These are phyloP conservation scores for Podospora sp. DNA, from an alignment of 495 filamentous ascomycete genomes.

Conservation along the genomic window DNA sequence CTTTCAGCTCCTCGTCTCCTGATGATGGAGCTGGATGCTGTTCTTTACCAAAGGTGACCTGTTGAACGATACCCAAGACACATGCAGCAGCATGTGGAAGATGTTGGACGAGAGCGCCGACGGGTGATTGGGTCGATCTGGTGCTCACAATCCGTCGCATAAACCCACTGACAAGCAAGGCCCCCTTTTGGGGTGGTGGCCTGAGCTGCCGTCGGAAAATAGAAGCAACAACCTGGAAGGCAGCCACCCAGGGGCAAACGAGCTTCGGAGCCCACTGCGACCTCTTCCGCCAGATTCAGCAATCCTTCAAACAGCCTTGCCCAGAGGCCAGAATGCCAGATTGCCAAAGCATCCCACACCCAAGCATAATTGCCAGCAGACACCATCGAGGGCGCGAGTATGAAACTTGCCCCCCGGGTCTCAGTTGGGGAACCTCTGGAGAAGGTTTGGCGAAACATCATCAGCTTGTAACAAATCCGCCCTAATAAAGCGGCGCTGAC, in stretches of 20 bases:
- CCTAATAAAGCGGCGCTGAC: constrained; percentile 5
- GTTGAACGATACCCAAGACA: constrained; percentile 10
- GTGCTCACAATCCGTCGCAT: constrained; percentile 22
- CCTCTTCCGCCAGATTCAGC: neutral
- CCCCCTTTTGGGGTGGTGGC: neutral
- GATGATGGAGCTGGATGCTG: neutral
- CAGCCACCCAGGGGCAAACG: constrained; percentile 1
- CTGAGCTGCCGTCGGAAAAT: constrained; percentile 11
- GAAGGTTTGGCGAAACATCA: constrained; percentile 8
- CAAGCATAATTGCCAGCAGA: neutral
- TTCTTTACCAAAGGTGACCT: neutral
- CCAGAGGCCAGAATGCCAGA: neutral
- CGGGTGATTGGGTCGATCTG: constrained; percentile 25
- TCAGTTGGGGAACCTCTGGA: neutral
- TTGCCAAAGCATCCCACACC: neutral
- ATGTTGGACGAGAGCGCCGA: neutral
- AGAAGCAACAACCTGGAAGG: constrained; percentile 2
- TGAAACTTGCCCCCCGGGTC: neutral
- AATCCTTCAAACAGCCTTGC: constrained; percentile 4
- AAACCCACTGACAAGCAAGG: constrained; percentile 18
- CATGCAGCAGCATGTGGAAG: constrained; percentile 18
- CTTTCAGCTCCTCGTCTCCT: constrained; percentile 1
- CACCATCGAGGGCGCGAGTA: neutral
- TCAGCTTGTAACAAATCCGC: constrained; percentile 21
- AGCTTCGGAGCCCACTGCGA: neutral